A percentile compares a stretch with the other conserved stretches of the same genome.
Conservation (phyloP, 345 rosid genomes). For the Mangifera indica region DNA sequence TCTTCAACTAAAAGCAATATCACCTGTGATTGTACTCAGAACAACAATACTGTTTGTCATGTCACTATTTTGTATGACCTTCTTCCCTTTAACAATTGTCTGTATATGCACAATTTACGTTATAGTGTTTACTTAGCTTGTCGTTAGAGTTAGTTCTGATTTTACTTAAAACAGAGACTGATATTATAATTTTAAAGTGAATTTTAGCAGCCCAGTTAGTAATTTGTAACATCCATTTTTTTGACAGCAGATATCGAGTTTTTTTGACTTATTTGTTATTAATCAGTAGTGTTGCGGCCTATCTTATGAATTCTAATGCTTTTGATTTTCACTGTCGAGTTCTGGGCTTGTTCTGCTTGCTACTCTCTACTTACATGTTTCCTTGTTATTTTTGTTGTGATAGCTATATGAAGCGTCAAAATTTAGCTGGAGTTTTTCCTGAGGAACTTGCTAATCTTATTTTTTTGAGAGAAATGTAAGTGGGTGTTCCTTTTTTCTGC, state of each 20-base stretch:
- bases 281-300: background rate
- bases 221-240: too few relatives aligned
- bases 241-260: too few relatives aligned
- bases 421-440: conserved; percentile 64
- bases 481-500: background rate
- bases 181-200: too few relatives aligned
- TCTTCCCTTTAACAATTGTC: background rate
- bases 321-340: background rate
- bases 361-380: background rate
- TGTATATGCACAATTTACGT: background rate
- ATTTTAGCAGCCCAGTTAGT: too few relatives aligned
- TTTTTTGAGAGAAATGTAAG: conserved; percentile 55
- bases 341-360: background rate
- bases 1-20: conserved; percentile 27
- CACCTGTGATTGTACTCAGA: conserved; percentile 58
- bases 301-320: background rate
- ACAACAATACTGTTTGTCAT: conserved; percentile 44
- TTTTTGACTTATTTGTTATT: background rate
- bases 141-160: too few relatives aligned
- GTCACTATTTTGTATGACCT: conserved; percentile 60
- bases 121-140: background rate
- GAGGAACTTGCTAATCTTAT: conserved; percentile 62
- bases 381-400: conserved; percentile 4
- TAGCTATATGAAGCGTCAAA: conserved; percentile 57
- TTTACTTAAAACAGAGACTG: background rate